Conservation (phyloP, 106 monocot genomes). For the Allium sativum region DNA sequence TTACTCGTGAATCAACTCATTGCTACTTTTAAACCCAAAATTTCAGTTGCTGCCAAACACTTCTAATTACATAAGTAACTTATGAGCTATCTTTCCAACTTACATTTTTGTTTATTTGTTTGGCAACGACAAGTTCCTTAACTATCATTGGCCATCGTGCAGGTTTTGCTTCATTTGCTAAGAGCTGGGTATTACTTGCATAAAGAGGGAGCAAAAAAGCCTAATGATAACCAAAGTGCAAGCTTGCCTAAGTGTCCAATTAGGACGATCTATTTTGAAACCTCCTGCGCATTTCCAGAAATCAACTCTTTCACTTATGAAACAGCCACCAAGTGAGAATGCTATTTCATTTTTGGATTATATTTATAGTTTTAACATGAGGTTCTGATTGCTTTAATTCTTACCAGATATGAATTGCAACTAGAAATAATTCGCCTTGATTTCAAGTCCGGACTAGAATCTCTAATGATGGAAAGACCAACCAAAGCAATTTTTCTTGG, state of each 20-base stretch:
- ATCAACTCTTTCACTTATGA: slow-evolving; percentile 95
- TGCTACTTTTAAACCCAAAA: too few relatives aligned
- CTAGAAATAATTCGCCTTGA: slow-evolving; percentile 76
- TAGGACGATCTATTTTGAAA: slow-evolving; percentile 92
- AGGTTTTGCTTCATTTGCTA: slow-evolving; percentile 96
- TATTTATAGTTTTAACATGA: neutral
- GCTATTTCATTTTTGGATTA: neutral
- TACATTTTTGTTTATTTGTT: neutral
- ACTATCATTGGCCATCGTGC: neutral
- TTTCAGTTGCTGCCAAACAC: too few relatives aligned
- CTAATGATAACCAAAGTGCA: slow-evolving; percentile 17
- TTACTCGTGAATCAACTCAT: too few relatives aligned
- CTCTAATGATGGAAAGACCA: slow-evolving; percentile 57
- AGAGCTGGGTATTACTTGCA: slow-evolving; percentile 78
- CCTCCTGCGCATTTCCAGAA: slow-evolving; percentile 74
- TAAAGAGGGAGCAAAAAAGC: slow-evolving; percentile 18
- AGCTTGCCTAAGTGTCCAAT: slow-evolving; percentile 43
- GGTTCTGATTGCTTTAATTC: neutral
- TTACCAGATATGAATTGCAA: slow-evolving; percentile 75
- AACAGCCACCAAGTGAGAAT: slow-evolving; percentile 55
- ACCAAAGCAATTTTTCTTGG: slow-evolving; percentile 96
- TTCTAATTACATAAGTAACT: too few relatives aligned
- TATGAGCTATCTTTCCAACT: too few relatives aligned
- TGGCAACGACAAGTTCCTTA: too few relatives aligned
- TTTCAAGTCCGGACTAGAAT: slow-evolving; percentile 91